Percentiles rank a stretch among this genome's conserved stretches.
Evolutionary conservation across 805 yeast species (phyloP).

Genomic region (Hemisphaericaspora nanyangensis): DNA sequence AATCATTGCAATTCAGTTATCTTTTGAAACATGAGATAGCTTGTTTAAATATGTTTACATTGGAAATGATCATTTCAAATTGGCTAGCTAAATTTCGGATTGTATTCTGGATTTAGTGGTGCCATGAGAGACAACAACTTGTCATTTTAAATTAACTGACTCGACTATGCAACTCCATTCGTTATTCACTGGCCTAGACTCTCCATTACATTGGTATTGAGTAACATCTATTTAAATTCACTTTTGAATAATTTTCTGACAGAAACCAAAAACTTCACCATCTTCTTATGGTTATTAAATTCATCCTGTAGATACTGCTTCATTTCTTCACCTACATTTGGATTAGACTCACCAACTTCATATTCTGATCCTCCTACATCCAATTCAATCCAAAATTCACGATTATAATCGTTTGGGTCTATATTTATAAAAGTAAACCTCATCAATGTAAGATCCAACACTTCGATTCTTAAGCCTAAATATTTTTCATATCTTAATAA

Average conservation of each 20-base stretch:
- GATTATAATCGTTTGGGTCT: constrained; percentile 40
- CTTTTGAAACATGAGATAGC: too few relatives aligned
- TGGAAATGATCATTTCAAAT: too few relatives aligned
- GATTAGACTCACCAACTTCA: constrained; percentile 33
- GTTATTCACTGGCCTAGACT: too few relatives aligned
- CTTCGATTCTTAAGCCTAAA: constrained; percentile 54
- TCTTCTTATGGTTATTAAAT: constrained; percentile 24
- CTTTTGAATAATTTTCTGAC: constrained; percentile 6
- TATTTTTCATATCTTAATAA: constrained; percentile 47
- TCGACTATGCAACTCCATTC: too few relatives aligned
- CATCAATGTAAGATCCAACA: constrained; percentile 43
- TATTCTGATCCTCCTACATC: constrained; percentile 43
- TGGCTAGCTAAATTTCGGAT: too few relatives aligned
- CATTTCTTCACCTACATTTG: constrained; percentile 26
- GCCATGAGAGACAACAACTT: too few relatives aligned
- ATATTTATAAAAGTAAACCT: constrained; percentile 48
- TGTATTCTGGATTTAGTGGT: too few relatives aligned
- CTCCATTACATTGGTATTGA: neutral
- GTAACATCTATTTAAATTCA: constrained; percentile 2
- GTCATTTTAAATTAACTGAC: too few relatives aligned
- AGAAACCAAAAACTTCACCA: constrained; percentile 21
- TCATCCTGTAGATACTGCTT: constrained; percentile 15
- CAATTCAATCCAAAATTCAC: constrained; percentile 42
- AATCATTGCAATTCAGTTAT: too few relatives aligned
- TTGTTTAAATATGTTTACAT: too few relatives aligned